Evolutionary conservation across 2,329 filamentous ascomycete genomes (phyloP), one percentile per base, ranked within the genome.

Genomic region (Escovopsis sp.): DNA sequence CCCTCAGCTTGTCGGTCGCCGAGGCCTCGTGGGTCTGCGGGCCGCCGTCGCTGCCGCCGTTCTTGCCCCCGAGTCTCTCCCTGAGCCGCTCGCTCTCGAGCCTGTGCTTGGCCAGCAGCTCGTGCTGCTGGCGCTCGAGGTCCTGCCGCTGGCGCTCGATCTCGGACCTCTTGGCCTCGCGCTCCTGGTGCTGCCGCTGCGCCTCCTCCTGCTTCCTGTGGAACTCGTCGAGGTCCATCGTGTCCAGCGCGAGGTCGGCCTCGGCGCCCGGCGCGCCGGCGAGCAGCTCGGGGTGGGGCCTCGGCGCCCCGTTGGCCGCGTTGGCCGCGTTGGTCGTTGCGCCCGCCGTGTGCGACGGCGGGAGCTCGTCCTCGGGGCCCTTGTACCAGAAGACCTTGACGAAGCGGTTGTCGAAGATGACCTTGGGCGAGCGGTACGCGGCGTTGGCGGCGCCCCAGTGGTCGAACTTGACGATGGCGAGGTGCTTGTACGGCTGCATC

Each of bases 341-440:
- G 23, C 6, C 4, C 23, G 6, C 23, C 48, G 26, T 54, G 41
- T 40, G 50, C n/a, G 32, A 49, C 30, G 59, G 46, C 3, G 53
- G 54, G 36, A 51, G 12, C 4, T 38, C 40, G 15, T 68, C 63
- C 12, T 62, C 59, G 26, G 71, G 68, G 6, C 73, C 70, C 51
- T 76, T 80, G 55, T 77, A 72, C 84, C 84, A 89, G 53, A 81
- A 87, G 0, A 89, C 80, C 53, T 86, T 88, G 39, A 91, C 85
- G 51, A 91, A 91, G 10, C 85, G 71, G 51, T 89, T 91, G 53
- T 88, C 82, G 54, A 89, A 91, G 37, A 91, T 80, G 38, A 79
- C 80, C 54, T 86, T 86, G 0, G 85, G 84, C 8, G 81, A 87
- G 38, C 72, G 71, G 56, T 85, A 86, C 2, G 85, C 85, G 12